Evolutionary conservation across 2,329 filamentous ascomycete species (phyloP).

Genomic region (Fusarium armeniacum): DNA sequence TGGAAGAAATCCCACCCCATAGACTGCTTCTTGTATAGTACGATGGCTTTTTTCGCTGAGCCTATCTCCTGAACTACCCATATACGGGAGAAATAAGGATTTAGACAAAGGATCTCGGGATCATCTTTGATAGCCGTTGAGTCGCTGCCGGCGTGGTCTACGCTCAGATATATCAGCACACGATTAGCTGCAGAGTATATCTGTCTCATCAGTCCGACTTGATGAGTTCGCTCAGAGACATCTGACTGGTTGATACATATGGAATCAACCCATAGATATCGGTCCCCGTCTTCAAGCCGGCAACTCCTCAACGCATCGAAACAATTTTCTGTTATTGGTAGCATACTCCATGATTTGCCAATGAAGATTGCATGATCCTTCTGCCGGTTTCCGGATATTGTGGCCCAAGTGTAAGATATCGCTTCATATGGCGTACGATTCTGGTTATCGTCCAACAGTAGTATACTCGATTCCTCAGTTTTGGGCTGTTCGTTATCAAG

Average conservation of each 20-base stretch:
- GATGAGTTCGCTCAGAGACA: not conserved
- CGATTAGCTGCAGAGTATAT: conserved; percentile 1
- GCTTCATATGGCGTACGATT: not conserved
- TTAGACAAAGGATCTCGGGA: not conserved
- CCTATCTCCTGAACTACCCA: conserved; percentile 1
- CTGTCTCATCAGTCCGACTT: not conserved
- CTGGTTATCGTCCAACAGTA: accelerated
- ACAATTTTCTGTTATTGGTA: conserved; percentile 5
- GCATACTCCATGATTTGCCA: not conserved
- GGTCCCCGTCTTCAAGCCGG: not conserved
- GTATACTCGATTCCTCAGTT: not conserved
- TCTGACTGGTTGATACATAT: conserved; percentile 14
- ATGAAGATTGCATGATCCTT: conserved; percentile 6
- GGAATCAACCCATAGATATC: conserved; percentile 1
- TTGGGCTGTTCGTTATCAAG: accelerated
- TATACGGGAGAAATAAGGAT: conserved; percentile 8
- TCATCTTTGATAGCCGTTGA: not conserved
- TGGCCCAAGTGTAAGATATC: conserved; percentile 6
- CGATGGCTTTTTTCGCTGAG: accelerated
- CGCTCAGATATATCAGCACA: conserved; percentile 1
- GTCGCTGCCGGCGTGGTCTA: accelerated
- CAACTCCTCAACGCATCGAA: not conserved
- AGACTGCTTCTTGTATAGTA: not conserved
- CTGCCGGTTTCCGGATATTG: not conserved
- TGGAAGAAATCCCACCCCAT: not conserved